Conservation (phyloP, 148 eudicot genomes). For the Vaccinium macrocarpon region DNA sequence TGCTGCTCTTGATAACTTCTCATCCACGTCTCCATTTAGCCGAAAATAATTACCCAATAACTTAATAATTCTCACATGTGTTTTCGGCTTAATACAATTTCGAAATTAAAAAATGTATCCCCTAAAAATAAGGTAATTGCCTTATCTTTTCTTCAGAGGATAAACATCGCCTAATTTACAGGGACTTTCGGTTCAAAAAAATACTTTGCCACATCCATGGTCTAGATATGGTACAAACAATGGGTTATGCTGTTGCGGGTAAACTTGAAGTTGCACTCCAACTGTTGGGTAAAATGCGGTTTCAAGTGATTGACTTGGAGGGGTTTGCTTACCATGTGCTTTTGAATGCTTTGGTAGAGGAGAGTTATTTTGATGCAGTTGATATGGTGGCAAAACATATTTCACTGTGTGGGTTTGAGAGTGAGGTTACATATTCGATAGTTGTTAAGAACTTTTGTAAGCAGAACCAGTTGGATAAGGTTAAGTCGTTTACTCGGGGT, state of each 20-base stretch:
- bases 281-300: conserved; percentile 74
- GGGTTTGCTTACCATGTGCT: conserved; percentile 57
- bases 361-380: conserved; percentile 45
- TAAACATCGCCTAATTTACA: too few relatives aligned
- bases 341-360: conserved; percentile 65
- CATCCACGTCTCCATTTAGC: too few relatives aligned
- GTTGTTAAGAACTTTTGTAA: conserved; percentile 59
- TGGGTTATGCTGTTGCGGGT: conserved; percentile 84
- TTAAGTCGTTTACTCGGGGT: conserved; percentile 49
- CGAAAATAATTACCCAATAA: too few relatives aligned
- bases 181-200: too few relatives aligned
- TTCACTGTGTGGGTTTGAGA: conserved; percentile 39
- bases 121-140: too few relatives aligned
- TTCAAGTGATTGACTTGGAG: conserved; percentile 60
- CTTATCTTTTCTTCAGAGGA: too few relatives aligned
- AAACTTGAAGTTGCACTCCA: conserved; percentile 69
- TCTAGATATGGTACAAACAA: background rate
- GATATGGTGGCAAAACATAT: conserved; percentile 56
- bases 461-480: conserved; percentile 52
- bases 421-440: conserved; percentile 45
- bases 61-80: too few relatives aligned
- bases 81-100: too few relatives aligned
- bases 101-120: too few relatives aligned
- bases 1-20: too few relatives aligned
- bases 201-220: too few relatives aligned